Conservation (phyloP, 345 rosid genomes). For the Turritis glabra region DNA sequence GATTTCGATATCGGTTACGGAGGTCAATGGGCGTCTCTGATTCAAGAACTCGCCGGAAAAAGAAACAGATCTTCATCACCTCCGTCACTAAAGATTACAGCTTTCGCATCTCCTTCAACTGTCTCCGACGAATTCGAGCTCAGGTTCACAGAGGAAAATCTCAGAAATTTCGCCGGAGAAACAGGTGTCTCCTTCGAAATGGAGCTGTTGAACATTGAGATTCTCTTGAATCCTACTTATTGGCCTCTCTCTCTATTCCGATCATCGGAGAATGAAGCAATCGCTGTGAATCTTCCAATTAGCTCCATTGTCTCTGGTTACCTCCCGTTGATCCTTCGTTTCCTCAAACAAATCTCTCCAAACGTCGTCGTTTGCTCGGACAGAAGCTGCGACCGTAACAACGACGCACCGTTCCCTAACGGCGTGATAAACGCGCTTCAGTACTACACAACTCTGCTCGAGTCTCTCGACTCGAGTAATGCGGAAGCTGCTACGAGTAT, state of each 20-base stretch:
- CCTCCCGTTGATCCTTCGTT: slow-evolving; percentile 60
- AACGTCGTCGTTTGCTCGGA: slow-evolving; percentile 80
- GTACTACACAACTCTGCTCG: slow-evolving; percentile 59
- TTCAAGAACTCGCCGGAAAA: slow-evolving; percentile 75
- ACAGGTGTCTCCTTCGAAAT: slow-evolving; percentile 56
- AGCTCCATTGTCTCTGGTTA: slow-evolving; percentile 48
- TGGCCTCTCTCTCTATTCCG: slow-evolving; percentile 38
- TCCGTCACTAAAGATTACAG: slow-evolving; percentile 70
- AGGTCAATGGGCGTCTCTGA: slow-evolving; percentile 86
- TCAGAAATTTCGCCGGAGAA: slow-evolving; percentile 62
- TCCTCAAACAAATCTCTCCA: slow-evolving; percentile 75
- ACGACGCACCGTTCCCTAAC: slow-evolving; percentile 69
- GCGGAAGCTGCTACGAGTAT: slow-evolving; percentile 60
- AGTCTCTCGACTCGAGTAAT: slow-evolving; percentile 71
- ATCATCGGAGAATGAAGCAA: slow-evolving; percentile 52
- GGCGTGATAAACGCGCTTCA: slow-evolving; percentile 64
- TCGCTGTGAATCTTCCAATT: slow-evolving; percentile 79
- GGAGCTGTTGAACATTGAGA: slow-evolving; percentile 55
- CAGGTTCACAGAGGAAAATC: slow-evolving; percentile 63
- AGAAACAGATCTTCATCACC: slow-evolving; percentile 38
- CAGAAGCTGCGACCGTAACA: slow-evolving; percentile 62
- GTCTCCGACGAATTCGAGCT: slow-evolving; percentile 57
- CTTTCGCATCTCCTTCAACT: slow-evolving; percentile 56
- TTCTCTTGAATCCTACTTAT: slow-evolving; percentile 40
- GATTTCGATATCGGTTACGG: slow-evolving; percentile 89